Evolutionary conservation across 371 early-diverging fungal genomes (phyloP), one percentile per base, ranked within the genome.

Genomic region (Mortierella sp.): DNA sequence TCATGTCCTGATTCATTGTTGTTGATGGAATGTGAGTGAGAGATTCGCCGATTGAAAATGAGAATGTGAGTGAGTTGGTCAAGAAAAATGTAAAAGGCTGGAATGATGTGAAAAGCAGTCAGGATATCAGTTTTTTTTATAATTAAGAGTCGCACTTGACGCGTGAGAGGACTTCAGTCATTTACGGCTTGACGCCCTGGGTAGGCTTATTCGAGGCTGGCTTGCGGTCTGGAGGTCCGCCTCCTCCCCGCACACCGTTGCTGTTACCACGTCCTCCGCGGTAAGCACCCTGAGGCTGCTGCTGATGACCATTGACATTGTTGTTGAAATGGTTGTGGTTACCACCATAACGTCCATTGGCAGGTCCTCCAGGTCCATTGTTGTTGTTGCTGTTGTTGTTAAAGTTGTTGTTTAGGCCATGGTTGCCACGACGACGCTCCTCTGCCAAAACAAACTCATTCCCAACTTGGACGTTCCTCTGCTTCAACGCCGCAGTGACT

Each of bases 401-500:
- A 11, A 76, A 55, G 57, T 28, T 38, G 47, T 45, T 82, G 82
- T 19, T 82, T 83, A 65, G 34, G 60, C 70, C 83, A 75, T 73
- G 73, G 77, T 65, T 70, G 72, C 76, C 74, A 52, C 74, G 75
- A 57, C 90, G 90, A 44, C 90, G 90, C 76, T 90, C 89, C 83
- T 90, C 90, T 21, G 89, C 86, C 13, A 78, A 13, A 42, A 93
- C 90, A 31, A 73, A 75, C 68, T 89, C 87, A 60, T 89, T 91
- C 31, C 89, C 90, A 16, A 92, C 88, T 34, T 60, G 73, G 24
- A 88, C 78, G 13, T 70, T 80, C 65, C 87, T 84, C 38, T 84
- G 88, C 48, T 77, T 72, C 72, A 90, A 78, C 0, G 94, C 94
- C 6, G 87, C 81, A 70, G 89, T 88, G 63, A 81, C 79, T n/a